Percentiles rank a stretch among this genome's conserved stretches.
These are phyloP conservation scores for Avena sativa DNA, from an alignment of 176 grass and related monocot species.

Conservation along the genomic window DNA sequence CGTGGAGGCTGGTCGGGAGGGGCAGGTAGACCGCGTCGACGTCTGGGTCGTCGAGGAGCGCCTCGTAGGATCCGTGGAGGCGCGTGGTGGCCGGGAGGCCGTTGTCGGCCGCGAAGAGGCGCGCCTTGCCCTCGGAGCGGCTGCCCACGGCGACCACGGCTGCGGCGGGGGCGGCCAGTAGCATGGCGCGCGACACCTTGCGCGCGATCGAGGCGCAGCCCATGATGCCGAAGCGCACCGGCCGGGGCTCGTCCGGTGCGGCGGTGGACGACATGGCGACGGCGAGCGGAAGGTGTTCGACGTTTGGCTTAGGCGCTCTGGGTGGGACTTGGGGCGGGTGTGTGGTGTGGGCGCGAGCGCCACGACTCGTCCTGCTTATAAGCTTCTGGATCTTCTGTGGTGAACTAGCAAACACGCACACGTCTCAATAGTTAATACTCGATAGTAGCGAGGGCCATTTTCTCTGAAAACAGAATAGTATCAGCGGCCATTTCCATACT, in stretches of 20 bases:
- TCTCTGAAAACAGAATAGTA: no score
- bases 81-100: slow-evolving; percentile 37
- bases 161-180: slow-evolving; percentile 48
- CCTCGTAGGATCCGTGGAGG: slow-evolving; percentile 72
- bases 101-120: slow-evolving; percentile 64
- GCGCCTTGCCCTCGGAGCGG: slow-evolving; percentile 71
- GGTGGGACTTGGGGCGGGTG: neutral
- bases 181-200: slow-evolving; percentile 72
- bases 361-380: neutral
- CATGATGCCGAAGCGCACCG: slow-evolving; percentile 75
- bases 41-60: slow-evolving; percentile 65
- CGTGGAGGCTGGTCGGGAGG: slow-evolving; percentile 81
- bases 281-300: neutral
- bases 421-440: no score
- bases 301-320: neutral
- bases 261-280: slow-evolving; percentile 24
- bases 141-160: slow-evolving; percentile 63
- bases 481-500: no score
- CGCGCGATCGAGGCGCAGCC: slow-evolving; percentile 80
- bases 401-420: neutral
- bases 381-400: neutral
- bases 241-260: slow-evolving; percentile 22
- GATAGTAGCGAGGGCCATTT: no score
- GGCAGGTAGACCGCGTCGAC: slow-evolving; percentile 83
- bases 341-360: neutral